Evolutionary conservation across 495 filamentous ascomycete genomes (phyloP), one percentile per base, ranked within the genome.

Genomic region (Tuber calosporum): DNA sequence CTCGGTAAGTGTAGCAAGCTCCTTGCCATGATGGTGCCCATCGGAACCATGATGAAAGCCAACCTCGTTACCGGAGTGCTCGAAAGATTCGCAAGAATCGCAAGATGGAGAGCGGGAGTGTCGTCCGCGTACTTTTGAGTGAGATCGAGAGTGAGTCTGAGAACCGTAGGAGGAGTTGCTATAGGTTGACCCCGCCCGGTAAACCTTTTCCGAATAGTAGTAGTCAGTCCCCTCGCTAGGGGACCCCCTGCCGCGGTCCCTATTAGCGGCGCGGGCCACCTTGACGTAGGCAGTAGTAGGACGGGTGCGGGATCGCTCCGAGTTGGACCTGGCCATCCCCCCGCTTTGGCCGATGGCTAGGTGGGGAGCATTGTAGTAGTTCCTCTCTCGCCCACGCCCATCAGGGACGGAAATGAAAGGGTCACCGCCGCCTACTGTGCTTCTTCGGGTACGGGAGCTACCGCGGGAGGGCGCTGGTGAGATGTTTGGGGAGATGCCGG

Each of bases 101-200:
- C 76, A 73, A 42, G 76, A 78, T 66, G 76, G 62, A 34, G 76
- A 77, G 36, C 76, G 69, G 30, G 76, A 78, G 68, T 77, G 76
- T 3, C 8, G 48, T 30, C n/a, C 53, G 17, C 70, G 70, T 15
- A 8, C 76, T 45, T 70, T 78, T 17, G 76, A 78, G 20, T 73
- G 74, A 66, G 76, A 78, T 70, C 76, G 73, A 15, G 74, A 76
- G 36, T 75, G 67, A 7, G 48, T 73, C 40, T 38, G 70, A 30
- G 76, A 78, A 20, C 67, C 74, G 20, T 73, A 77, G 17, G 76
- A 78, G 38, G 76, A 78, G 68, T 77, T 78, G 68, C 76, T 78
- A 48, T 78, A 78, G 30, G 26, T 42, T 62, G 76, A 78, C 36
- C 37, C 74, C 70, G 42, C 41, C 41, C 26, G 30, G n/a, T 69